Base-by-base conservation (phyloP, 768 basidiomycete genomes). In the Lentinula guzmanii region DNA sequence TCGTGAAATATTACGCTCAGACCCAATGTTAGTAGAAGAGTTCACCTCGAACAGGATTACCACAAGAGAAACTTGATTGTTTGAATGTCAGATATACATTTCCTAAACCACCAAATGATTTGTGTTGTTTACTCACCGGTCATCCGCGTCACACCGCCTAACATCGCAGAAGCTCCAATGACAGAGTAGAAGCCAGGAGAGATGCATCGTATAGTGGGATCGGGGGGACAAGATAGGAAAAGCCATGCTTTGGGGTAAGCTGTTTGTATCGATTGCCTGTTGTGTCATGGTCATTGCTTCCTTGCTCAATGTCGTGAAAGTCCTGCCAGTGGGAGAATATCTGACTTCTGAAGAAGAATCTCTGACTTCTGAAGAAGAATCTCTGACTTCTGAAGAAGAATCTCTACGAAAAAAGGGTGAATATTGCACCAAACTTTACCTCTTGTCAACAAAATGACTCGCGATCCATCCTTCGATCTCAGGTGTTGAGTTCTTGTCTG, bases 401-500 rank as follows among this genome's bases (percentile, higher is more conserved):
- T 76, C 79, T 4, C 72, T 89, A 10, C 82, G 96, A 33, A 82
- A 83, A 8, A 93, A 93, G 79, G 96, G 96, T 93, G 69, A 56
- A 62, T 39, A 8, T 8, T 39, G 13, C 37, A 6, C 13, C 7
- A 8, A 39, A 39, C 51, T 65, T 11, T 4, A 21, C 4, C 41
- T 56, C 21, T 16, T 42, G 2, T 35, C 31, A 18, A 5, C 3
- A 11, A 28, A 48, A 21, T n/a, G 1, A 31, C 18, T 8, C 34
- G 33, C 58, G 16, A 46, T 51, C 46, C 2, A 24, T 48, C 48
- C 18, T 60, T 58, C 58, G 52, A 50, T 61, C 39, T 41, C 63
- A 99, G 97, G 95, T 37, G 86, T 98, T 18, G 87, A 87, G 50
- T 79, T 98, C 61, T 79, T 99, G 33, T 87, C 94, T 0, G 75